Conservation (phyloP, 257 asterid species). For the Linaria vulgaris region DNA sequence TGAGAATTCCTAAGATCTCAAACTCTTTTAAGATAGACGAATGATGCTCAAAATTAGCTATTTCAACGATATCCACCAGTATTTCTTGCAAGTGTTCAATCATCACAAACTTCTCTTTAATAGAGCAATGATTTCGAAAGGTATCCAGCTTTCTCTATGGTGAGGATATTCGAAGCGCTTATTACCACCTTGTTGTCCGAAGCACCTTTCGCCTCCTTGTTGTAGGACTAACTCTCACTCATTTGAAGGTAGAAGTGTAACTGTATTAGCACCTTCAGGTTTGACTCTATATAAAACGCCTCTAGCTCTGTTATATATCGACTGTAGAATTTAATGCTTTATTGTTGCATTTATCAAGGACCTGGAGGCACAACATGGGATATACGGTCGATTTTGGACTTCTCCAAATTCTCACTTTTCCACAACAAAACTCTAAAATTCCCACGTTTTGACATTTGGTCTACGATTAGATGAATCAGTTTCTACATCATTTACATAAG, state of each 20-base stretch:
- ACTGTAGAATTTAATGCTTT: constrained; percentile 62
- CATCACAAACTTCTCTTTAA: constrained; percentile 81
- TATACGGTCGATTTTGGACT: constrained; percentile 37
- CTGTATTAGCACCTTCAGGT: constrained; percentile 88
- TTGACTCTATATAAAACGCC: constrained; percentile 69
- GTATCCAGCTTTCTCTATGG: constrained; percentile 84
- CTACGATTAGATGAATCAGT: too few relatives aligned
- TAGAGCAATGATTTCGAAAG: constrained; percentile 94
- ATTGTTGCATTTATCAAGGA: constrained; percentile 80
- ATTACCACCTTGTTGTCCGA: too few relatives aligned
- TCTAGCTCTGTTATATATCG: constrained; percentile 48
- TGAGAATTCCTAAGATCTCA: constrained; percentile 72
- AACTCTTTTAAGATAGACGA: constrained; percentile 83
- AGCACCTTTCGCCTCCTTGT: constrained; percentile 97
- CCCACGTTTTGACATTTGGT: too few relatives aligned
- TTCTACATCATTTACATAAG: too few relatives aligned
- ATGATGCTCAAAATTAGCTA: constrained; percentile 90
- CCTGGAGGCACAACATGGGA: constrained; percentile 42
- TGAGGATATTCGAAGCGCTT: constrained; percentile 84
- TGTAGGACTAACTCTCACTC: constrained; percentile 85
- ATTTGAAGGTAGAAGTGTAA: constrained; percentile 87
- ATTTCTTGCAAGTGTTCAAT: constrained; percentile 95
- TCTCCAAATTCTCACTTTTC: too few relatives aligned
- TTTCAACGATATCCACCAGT: constrained; percentile 62
- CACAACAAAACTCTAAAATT: too few relatives aligned